These are phyloP conservation scores for Mortierella sp. DNA, from an alignment of 371 early-diverging fungal genomes.

Conservation along the genomic window DNA sequence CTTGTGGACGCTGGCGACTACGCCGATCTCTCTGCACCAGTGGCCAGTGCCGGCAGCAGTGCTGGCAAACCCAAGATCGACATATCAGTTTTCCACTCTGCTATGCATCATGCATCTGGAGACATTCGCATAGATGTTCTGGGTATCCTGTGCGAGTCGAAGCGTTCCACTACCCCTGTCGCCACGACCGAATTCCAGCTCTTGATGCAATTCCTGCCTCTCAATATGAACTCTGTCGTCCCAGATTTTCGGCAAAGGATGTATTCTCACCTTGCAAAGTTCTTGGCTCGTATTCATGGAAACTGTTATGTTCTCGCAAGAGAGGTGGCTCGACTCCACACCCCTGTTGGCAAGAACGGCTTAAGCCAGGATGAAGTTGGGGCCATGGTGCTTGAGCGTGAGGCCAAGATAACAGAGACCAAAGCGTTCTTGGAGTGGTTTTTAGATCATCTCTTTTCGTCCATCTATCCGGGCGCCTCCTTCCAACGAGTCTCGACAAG, in stretches of 20 bases:
- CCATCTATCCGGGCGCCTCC: conserved; percentile 70
- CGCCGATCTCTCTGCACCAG: conserved; percentile 16
- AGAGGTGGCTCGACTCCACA: conserved; percentile 39
- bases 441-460: conserved; percentile 35
- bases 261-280: conserved; percentile 66
- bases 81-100: conserved; percentile 53
- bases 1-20: conserved; percentile 64
- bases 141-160: conserved; percentile 82
- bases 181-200: conserved; percentile 66
- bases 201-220: conserved; percentile 67
- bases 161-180: conserved; percentile 71
- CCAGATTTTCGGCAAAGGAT: conserved; percentile 86
- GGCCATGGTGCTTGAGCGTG: conserved; percentile 30
- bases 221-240: conserved; percentile 75
- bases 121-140: conserved; percentile 85
- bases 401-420: conserved; percentile 32
- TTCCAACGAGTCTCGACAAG: conserved; percentile 71
- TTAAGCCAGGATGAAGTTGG: conserved; percentile 23
- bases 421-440: conserved; percentile 46
- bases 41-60: neutral
- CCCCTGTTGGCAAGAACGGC: conserved; percentile 44
- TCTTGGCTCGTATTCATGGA: conserved; percentile 63
- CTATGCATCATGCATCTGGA: conserved; percentile 77
- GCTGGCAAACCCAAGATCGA: conserved; percentile 26
- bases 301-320: conserved; percentile 56